Evolutionary conservation across 1,284 basidiomycete genomes (phyloP), one percentile per base, ranked within the genome.

Genomic region (Tremellales sp.): DNA sequence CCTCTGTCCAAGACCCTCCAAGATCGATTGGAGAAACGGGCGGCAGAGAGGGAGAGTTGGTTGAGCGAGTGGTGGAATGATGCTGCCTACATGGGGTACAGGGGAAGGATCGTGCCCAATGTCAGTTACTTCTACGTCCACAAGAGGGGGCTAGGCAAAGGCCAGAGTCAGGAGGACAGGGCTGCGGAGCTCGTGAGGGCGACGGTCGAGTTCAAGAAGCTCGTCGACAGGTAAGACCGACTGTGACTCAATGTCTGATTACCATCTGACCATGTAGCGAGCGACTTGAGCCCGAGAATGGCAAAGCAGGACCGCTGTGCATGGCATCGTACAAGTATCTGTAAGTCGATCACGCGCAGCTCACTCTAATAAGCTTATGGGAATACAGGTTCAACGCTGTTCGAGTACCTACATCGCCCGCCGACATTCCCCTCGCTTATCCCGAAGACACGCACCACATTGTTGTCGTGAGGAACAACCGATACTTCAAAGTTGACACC

Each of bases 1-100:
- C 81, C 84, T 0, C 80, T 84, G 49, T 83, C 85, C 7, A 79
- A 81, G 37, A 81, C 83, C 52, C 80, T 97, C n/a, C 93, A 97
- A 75, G 73, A 78, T 49, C 79, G 94, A 3, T 79, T 97, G 35
- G 78, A 89, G 65, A 78, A 80, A 24, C 82, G 92, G 4, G 89
- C 89, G 0, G 53, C 59, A 24, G 67, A 68, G 39, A 74, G 71
- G 52, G 82, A 82, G 60, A 93, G 81, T 77, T 99, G 94, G 94
- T 80, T 99, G 27, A 81, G 81, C 48, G 90, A 96, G 51, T 98
- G 94, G 94, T 99, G 94, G 94, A 96, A 97, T 74, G 89, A 97
- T 37, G 81, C 75, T 8, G 93, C 92, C 22, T 80, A 81, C 67
- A 75, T 78, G 72, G 68, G 70, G 10, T 75, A 74, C 55, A 65